Base-by-base conservation (phyloP, 2,329 filamentous ascomycete species). In the Sordariomycetes sp. region DNA sequence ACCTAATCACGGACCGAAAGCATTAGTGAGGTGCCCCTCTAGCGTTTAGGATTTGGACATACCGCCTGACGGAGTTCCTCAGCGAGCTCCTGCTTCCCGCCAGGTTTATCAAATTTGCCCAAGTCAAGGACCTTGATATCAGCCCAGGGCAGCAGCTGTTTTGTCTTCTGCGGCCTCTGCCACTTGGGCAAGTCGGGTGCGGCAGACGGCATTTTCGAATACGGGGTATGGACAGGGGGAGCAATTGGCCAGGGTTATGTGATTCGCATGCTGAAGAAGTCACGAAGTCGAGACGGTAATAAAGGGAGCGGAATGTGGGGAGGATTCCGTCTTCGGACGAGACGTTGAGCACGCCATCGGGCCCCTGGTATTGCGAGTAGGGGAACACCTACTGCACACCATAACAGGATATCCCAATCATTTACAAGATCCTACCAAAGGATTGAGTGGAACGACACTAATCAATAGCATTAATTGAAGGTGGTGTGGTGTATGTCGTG, bases 41-140 rank as follows among this genome's bases (percentile, higher is more conserved):
- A n/a, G n/a, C n/a, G n/a, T n/a, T n/a, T n/a, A n/a, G n/a, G n/a
- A n/a, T n/a, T n/a, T n/a, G n/a, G n/a, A 2, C 61, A 34, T 32
- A 78, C 74, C 3, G 78, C 78, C 61, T 80, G 72, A 10, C 75
- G 72, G 1, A 81, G 68, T 57, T 79, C 75, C 51, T 75, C 73
- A 0, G 77, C 76, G 0, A 81, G 66, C 57, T 70, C 64, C 63
- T 78, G 68, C 62, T 79, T 80, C 8, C 77, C 77, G 1, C 74
- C 75, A 0, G 76, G 75, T 20, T 70, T 65, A 32, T 75, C 72
- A 59, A 75, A 80, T 25, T 71, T 70, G 35, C 70, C 68, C 1
- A 80, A 67, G 58, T 81, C 77, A 13, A 81, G 71, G 2, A 75
- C 79, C 10, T 78, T 70, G 5, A 81, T 72, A 55, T 81, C 77